Evolutionary conservation across 2,329 filamentous ascomycete species (phyloP).

Genomic region (Fonsecaea erecta): DNA sequence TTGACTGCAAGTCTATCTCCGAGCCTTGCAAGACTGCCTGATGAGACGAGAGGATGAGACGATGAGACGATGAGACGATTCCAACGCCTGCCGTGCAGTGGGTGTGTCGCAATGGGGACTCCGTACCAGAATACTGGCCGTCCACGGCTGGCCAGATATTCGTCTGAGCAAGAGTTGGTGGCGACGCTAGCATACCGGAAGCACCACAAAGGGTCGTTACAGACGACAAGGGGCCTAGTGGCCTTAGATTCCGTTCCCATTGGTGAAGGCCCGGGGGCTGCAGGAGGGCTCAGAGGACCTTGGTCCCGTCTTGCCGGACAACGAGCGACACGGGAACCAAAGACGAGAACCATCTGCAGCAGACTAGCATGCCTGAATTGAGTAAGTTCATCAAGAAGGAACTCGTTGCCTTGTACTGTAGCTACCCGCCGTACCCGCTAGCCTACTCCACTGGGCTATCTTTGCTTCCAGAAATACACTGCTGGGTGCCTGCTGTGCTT

Average conservation of each 20-base stretch:
- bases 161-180: background rate
- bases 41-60: too few relatives aligned
- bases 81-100: background rate
- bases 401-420: background rate
- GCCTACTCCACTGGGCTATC: background rate
- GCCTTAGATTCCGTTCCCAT: background rate
- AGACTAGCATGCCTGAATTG: background rate
- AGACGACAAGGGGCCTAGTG: background rate
- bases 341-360: background rate
- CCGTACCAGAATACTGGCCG: background rate
- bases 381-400: background rate
- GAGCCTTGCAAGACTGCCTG: background rate
- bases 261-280: background rate
- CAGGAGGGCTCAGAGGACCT: background rate
- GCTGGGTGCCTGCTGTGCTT: too few relatives aligned
- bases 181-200: background rate
- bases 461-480: background rate
- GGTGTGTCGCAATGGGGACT: background rate
- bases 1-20: background rate
- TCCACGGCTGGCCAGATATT: background rate
- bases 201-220: background rate
- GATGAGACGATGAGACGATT: too few relatives aligned
- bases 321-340: background rate
- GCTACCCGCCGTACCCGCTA: background rate
- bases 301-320: conserved; percentile 1